phyloP scores from a whole-genome alignment of 2,329 filamentous ascomycete species.

The Chrysosporium queenslandicum region DNA sequence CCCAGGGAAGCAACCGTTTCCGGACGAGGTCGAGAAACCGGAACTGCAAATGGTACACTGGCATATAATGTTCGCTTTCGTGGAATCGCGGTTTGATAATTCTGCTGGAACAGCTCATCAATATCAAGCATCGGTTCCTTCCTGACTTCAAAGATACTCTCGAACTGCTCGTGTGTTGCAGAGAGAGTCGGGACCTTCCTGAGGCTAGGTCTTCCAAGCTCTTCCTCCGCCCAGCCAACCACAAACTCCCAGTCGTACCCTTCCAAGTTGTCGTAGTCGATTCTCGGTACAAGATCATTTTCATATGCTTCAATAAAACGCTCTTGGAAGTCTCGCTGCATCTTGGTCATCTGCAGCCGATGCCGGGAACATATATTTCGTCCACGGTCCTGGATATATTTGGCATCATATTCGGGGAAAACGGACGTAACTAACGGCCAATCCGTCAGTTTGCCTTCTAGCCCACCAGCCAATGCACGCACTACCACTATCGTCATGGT shows the following conservation, averaged over 20 bases:
- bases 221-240: slow-evolving; percentile 38
- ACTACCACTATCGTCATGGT: slow-evolving; percentile 37
- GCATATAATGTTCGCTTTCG: slow-evolving; percentile 29
- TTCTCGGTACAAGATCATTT: slow-evolving; percentile 33
- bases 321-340: slow-evolving; percentile 40
- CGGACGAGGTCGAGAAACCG: slow-evolving; percentile 13
- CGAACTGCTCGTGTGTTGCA: slow-evolving; percentile 34
- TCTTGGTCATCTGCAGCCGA: slow-evolving; percentile 33
- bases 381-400: slow-evolving; percentile 33
- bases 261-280: slow-evolving; percentile 37
- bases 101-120: slow-evolving; percentile 31
- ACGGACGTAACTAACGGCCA: slow-evolving; percentile 36
- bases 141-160: slow-evolving; percentile 34
- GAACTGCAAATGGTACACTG: slow-evolving; percentile 29
- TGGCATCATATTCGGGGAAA: slow-evolving; percentile 34
- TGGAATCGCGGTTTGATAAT: slow-evolving; percentile 25
- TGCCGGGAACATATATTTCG: slow-evolving; percentile 30
- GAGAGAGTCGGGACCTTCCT: slow-evolving; percentile 36
- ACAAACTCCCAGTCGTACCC: slow-evolving; percentile 40
- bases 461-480: slow-evolving; percentile 37
- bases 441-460: slow-evolving; percentile 35
- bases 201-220: slow-evolving; percentile 31
- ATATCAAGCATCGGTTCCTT: slow-evolving; percentile 26
- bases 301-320: slow-evolving; percentile 39
- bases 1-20: slow-evolving; percentile 9